phyloP scores from a whole-genome alignment of 768 basidiomycete genomes.

The Lactarius evosmus region DNA sequence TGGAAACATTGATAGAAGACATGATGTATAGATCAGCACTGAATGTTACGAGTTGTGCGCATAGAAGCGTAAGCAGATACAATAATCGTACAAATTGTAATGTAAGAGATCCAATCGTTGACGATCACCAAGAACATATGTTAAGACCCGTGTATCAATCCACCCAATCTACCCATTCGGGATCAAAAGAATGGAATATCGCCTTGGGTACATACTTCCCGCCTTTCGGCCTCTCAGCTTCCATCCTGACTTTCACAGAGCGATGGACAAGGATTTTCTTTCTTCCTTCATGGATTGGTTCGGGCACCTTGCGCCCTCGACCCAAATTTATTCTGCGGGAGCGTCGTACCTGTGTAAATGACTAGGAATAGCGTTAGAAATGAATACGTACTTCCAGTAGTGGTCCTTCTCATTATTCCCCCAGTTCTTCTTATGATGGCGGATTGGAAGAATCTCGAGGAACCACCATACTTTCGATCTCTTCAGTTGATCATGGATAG shows the following conservation, averaged over 20 bases:
- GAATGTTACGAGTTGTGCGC: too few relatives aligned
- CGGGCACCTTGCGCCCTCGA: slow-evolving; percentile 3
- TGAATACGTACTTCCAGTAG: slow-evolving; percentile 5
- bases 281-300: neutral
- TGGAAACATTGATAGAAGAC: neutral
- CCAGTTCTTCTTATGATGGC: slow-evolving; percentile 3
- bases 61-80: neutral
- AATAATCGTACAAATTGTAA: neutral
- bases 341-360: neutral
- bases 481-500: slow-evolving; percentile 56
- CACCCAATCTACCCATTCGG: slow-evolving; percentile 32
- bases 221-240: slow-evolving; percentile 28
- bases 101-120: neutral
- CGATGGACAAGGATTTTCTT: slow-evolving; percentile 12
- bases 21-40: neutral
- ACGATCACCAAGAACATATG: too few relatives aligned
- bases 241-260: slow-evolving; percentile 14
- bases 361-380: neutral
- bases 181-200: slow-evolving; percentile 26
- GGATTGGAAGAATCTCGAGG: slow-evolving; percentile 46
- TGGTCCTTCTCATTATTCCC: neutral
- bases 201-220: slow-evolving; percentile 35
- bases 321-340: slow-evolving; percentile 10
- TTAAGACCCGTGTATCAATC: slow-evolving; percentile 22
- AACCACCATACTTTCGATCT: slow-evolving; percentile 57